Conservation (phyloP, 352 stramenopile genomes). For the Phytophthora foliorum region DNA sequence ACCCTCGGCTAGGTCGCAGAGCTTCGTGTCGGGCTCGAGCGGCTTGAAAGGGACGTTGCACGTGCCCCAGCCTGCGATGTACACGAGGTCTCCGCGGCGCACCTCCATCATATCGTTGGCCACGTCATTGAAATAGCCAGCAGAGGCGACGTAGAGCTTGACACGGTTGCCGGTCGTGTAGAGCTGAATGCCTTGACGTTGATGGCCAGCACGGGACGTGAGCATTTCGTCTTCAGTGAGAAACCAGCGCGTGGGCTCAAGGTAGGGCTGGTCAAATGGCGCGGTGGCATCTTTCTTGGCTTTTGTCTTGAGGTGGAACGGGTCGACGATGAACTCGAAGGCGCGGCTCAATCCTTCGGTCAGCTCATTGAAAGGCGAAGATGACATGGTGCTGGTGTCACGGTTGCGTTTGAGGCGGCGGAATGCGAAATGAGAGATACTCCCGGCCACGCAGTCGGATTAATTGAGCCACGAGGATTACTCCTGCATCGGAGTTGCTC, state of each 20-base stretch:
- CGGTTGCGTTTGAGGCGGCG: conserved; percentile 4
- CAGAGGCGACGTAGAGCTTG: conserved; percentile 55
- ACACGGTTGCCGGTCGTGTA: conserved; percentile 64
- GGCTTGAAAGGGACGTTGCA: conserved; percentile 72
- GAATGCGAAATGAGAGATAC: conserved; percentile 17
- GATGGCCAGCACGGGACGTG: conserved; percentile 50
- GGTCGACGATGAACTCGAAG: conserved; percentile 47
- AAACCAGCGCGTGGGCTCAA: conserved; percentile 70
- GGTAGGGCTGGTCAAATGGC: conserved; percentile 57
- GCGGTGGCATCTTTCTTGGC: conserved; percentile 34
- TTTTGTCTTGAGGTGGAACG: conserved; percentile 46
- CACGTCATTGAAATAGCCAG: conserved; percentile 60
- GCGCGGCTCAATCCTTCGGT: conserved; percentile 37
- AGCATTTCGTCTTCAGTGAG: conserved; percentile 67
- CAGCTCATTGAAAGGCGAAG: conserved; percentile 22
- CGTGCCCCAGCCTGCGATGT: conserved; percentile 69
- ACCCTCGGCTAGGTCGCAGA: conserved; percentile 45
- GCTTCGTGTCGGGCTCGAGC: conserved; percentile 41
- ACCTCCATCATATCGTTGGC: conserved; percentile 53
- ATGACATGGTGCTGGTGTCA: conserved; percentile 13
- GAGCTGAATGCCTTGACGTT: conserved; percentile 52
- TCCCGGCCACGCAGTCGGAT: background rate
- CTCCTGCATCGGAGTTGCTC: background rate
- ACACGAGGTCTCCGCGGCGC: conserved; percentile 48
- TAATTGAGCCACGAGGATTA: background rate